These are phyloP conservation scores for Scheffersomyces coipomensis DNA, from an alignment of 805 yeast genomes.

Conservation along the genomic window DNA sequence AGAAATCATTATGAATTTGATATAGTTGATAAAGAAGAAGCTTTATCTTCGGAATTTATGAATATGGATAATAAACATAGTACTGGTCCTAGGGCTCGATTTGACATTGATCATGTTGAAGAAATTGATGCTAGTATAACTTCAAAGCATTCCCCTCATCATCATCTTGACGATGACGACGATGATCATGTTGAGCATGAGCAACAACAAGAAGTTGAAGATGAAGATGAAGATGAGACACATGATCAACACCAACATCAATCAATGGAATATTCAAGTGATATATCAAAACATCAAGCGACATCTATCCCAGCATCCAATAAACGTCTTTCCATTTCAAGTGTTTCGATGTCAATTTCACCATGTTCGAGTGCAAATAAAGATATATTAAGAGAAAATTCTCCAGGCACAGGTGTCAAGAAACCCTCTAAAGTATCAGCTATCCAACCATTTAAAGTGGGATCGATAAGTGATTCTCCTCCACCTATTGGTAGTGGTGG, in stretches of 20 bases:
- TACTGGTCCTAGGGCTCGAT: background rate
- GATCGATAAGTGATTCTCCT: slow-evolving; percentile 50
- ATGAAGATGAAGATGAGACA: background rate
- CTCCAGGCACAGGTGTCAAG: slow-evolving; percentile 13
- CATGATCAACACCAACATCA: background rate
- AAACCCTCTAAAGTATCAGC: slow-evolving; percentile 23
- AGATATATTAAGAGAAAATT: slow-evolving; percentile 8
- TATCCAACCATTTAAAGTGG: slow-evolving; percentile 62
- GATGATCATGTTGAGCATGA: slow-evolving; percentile 1
- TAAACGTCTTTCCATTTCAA: background rate
- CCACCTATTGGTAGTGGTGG: slow-evolving; percentile 20
- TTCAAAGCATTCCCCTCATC: slow-evolving; percentile 1
- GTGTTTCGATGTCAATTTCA: slow-evolving; percentile 20
- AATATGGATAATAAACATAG: slow-evolving; percentile 38
- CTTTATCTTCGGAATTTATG: slow-evolving; percentile 57
- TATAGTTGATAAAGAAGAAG: slow-evolving; percentile 64
- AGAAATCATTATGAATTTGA: slow-evolving; percentile 69
- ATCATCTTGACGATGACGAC: background rate
- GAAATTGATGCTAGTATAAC: background rate
- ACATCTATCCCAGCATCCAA: background rate
- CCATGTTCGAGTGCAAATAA: slow-evolving; percentile 20
- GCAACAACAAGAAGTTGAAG: background rate
- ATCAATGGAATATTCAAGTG: background rate
- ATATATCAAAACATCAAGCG: background rate
- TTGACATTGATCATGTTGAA: background rate